Base-by-base conservation (phyloP, 2,329 filamentous ascomycete genomes). In the Endothia cerciana region DNA sequence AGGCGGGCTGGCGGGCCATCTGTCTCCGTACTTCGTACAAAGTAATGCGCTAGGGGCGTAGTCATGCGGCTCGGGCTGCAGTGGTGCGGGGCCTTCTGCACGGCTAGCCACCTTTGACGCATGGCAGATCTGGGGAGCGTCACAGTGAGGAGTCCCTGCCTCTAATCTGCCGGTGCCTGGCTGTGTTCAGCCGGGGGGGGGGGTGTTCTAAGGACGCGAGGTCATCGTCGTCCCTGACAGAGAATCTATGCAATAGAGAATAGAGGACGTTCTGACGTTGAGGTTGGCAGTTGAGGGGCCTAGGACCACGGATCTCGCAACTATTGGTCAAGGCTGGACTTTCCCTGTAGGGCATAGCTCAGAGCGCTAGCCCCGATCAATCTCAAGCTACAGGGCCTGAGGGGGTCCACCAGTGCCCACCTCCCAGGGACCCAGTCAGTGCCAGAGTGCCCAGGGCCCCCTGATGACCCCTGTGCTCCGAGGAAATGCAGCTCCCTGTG, bases 271-370 rank as follows among this genome's bases (percentile, higher is more conserved):
- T 22, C 22, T 5, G 30, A 13, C 10, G 53, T 56, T 56, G 22
- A n/a, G n/a, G 22, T n/a, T 22, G 30, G 55, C 55, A 36, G 36
- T 41, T 22, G 33, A 58, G 33, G 36, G 33, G 19, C 22, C 55
- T 19, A 58, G 33, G 22, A 3, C 30, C 13, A 58, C 36, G 55
- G 55, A 58, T 15, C n/a, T 22, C 13, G 36, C 33, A 7, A 5
- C 33, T 19, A 41, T 58, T 58, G 55, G 55, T 28, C 36, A n/a
- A 41, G 55, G 55, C n/a, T 58, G 55, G 55, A 58, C 55, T 58
- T 58, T 11, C 55, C 55, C n/a, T n/a, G 41, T 19, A 13, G 30
- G 53, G 53, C 4, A 51, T 51, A 51, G 47, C 47, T 25, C 13
- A 30, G 47, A 17, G 2, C 22, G 47, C 47, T 51, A 51, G 22